A percentile compares a stretch with the other conserved stretches of the same genome.
Conservation (phyloP, 768 basidiomycete genomes). For the Mrakia frigida region DNA sequence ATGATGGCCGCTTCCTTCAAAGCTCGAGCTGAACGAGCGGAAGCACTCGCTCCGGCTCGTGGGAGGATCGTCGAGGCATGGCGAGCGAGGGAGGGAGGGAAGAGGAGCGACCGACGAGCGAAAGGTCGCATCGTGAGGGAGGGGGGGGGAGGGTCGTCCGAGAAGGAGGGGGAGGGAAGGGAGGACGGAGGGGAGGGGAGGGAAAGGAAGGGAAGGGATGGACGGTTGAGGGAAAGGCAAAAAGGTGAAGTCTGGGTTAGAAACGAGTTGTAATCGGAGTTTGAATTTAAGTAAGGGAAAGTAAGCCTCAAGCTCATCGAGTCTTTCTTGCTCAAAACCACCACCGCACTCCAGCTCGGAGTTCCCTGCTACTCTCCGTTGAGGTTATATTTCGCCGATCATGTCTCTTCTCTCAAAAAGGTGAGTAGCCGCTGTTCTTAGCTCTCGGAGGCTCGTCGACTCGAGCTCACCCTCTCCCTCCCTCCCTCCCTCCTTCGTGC, state of each 20-base stretch:
- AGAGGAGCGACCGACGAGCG: conserved; percentile 7
- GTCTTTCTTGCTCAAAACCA: no score
- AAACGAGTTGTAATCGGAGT: background rate
- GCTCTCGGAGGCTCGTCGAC: background rate
- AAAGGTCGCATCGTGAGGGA: conserved; percentile 1
- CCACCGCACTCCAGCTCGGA: no score
- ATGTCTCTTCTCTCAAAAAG: background rate
- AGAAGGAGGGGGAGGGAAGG: background rate
- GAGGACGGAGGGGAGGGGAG: background rate
- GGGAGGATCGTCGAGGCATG: background rate
- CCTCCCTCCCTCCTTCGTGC: background rate
- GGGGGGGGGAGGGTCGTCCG: no score
- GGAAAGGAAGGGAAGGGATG: background rate
- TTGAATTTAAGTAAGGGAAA: no score
- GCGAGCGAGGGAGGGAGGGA: background rate
- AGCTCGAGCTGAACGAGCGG: background rate
- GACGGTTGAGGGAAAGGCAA: background rate
- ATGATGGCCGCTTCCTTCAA: background rate
- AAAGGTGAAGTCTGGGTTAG: background rate
- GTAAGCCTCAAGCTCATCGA: no score
- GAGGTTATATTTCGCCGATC: background rate
- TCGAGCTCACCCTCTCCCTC: background rate
- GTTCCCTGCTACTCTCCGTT: no score
- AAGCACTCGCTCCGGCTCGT: background rate
- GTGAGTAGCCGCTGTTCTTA: background rate